These are phyloP conservation scores for Nemania sp. DNA, from an alignment of 2,329 filamentous ascomycete genomes.

Conservation along the genomic window DNA sequence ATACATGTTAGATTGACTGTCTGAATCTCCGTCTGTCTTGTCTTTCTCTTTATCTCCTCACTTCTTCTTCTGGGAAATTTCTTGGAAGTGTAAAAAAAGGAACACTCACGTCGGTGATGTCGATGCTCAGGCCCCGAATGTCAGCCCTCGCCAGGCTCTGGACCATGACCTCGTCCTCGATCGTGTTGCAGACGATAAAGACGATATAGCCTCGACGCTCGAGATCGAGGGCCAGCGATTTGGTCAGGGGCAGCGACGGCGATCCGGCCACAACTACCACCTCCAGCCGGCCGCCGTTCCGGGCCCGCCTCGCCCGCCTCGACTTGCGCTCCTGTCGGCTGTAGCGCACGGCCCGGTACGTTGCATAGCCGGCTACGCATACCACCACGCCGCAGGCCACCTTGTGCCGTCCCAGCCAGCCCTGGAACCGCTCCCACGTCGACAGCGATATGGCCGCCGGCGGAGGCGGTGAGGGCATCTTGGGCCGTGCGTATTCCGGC, in stretches of 20 bases:
- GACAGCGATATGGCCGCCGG: constrained; percentile 40
- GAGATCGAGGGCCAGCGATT: constrained; percentile 80
- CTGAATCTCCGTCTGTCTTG: no score
- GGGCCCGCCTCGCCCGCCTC: constrained; percentile 75
- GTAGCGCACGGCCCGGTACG: constrained; percentile 55
- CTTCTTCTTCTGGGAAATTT: no score
- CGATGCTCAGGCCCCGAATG: constrained; percentile 78
- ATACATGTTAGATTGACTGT: background rate
- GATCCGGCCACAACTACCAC: constrained; percentile 89
- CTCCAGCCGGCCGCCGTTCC: constrained; percentile 83
- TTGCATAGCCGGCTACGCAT: constrained; percentile 68
- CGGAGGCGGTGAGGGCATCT: constrained; percentile 51
- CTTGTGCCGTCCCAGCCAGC: constrained; percentile 75
- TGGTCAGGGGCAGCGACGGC: constrained; percentile 79
- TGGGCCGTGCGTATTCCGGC: constrained; percentile 67
- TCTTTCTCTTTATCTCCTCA: no score
- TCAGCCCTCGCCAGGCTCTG: constrained; percentile 77
- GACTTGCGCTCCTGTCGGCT: constrained; percentile 64
- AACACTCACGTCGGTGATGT: constrained; percentile 72
- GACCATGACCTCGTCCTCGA: constrained; percentile 81
- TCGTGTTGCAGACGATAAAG: constrained; percentile 83
- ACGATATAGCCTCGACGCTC: constrained; percentile 92
- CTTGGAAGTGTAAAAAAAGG: background rate
- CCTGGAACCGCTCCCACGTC: constrained; percentile 59
- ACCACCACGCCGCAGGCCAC: constrained; percentile 72